These are phyloP conservation scores for Hericium rajendrae DNA, from an alignment of 768 basidiomycete genomes.

Conservation along the genomic window DNA sequence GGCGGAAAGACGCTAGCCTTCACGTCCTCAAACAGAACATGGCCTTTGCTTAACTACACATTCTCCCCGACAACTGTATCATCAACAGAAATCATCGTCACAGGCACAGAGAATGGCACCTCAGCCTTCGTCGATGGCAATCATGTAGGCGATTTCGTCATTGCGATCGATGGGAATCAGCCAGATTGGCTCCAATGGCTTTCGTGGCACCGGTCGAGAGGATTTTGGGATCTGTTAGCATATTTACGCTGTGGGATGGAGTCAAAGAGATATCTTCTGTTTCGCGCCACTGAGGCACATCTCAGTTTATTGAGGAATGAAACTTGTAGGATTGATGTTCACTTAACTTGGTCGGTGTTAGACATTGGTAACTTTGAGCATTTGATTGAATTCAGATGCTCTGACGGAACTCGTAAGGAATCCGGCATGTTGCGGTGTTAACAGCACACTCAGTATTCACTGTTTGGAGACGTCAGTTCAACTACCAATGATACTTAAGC, in stretches of 20 bases:
- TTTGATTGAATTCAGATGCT: too few species aligned
- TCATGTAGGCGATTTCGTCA: conserved; percentile 14
- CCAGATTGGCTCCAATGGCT: background rate
- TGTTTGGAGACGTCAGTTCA: too few species aligned
- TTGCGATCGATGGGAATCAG: background rate
- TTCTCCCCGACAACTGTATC: conserved; percentile 5
- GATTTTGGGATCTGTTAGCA: background rate
- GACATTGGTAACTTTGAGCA: too few species aligned
- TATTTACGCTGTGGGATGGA: background rate
- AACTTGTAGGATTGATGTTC: too few species aligned
- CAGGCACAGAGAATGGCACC: conserved; percentile 13
- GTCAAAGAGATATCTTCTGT: background rate
- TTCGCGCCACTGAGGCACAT: background rate
- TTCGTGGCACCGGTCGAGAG: background rate
- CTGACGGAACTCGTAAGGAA: too few species aligned
- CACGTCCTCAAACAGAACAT: conserved; percentile 17
- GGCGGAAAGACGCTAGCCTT: conserved; percentile 15
- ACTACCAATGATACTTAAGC: too few species aligned
- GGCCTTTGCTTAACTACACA: conserved; percentile 7
- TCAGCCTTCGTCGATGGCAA: conserved; percentile 14
- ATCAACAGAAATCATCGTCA: conserved; percentile 10
- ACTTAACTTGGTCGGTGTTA: too few species aligned
- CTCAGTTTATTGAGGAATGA: background rate
- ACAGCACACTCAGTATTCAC: too few species aligned
- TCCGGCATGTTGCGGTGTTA: too few species aligned